Evolutionary conservation across 768 basidiomycete species (phyloP).

Genomic region (Phylloporus sp.): DNA sequence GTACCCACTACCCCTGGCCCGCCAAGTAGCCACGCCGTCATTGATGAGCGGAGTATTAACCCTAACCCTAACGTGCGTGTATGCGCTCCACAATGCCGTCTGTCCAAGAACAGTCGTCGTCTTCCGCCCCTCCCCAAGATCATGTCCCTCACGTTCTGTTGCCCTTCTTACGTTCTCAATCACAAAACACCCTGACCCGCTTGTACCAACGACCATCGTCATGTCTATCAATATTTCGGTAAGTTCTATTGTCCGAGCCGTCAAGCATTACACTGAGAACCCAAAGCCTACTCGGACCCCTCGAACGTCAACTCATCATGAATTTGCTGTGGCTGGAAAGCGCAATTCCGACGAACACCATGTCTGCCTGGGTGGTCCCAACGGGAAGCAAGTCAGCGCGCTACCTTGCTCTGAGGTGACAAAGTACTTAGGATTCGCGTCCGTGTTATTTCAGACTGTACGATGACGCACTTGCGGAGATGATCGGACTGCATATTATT

Average conservation of each 20-base stretch:
- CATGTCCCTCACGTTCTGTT: constrained; percentile 59
- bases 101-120: constrained; percentile 17
- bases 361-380: constrained; percentile 71
- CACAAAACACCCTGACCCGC: constrained; percentile 69
- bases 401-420: not conserved
- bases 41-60: too few relatives aligned
- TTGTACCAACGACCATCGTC: constrained; percentile 83
- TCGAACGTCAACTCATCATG: constrained; percentile 84
- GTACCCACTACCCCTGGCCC: too few relatives aligned
- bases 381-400: constrained; percentile 63
- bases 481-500: constrained; percentile 67
- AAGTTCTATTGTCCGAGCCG: constrained; percentile 13
- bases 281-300: constrained; percentile 62
- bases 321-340: constrained; percentile 86
- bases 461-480: constrained; percentile 57
- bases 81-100: constrained; percentile 22
- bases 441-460: constrained; percentile 49
- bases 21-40: too few relatives aligned
- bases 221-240: constrained; percentile 90
- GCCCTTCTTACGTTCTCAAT: constrained; percentile 77
- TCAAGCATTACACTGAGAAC: constrained; percentile 5
- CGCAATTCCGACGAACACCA: constrained; percentile 57
- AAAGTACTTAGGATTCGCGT: constrained; percentile 2
- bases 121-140: constrained; percentile 9
- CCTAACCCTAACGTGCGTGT: constrained; percentile 12